Conservation (phyloP, 129 eudicot species). For the Heracleum sosnowskyi region DNA sequence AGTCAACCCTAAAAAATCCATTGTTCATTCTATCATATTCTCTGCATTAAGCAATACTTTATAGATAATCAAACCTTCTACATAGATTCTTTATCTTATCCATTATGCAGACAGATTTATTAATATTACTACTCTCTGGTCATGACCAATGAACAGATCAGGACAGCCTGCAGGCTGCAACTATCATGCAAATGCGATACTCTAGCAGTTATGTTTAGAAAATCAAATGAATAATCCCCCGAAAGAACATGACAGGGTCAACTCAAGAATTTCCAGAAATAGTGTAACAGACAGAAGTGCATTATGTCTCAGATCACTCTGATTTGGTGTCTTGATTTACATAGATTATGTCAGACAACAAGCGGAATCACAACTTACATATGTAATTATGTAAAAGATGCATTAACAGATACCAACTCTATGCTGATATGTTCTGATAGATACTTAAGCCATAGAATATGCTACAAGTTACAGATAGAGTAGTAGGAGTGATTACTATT, state of each 20-base stretch:
- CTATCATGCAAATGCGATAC: background rate
- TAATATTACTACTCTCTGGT: background rate
- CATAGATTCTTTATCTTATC: background rate
- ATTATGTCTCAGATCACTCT: background rate
- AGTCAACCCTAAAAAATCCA: constrained; percentile 5
- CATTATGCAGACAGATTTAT: background rate
- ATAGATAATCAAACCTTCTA: background rate
- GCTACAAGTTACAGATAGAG: background rate
- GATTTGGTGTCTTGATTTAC: background rate
- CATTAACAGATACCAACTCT: background rate
- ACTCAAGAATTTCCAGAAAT: background rate
- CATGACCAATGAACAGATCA: constrained; percentile 5
- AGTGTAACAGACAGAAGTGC: background rate
- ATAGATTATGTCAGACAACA: background rate
- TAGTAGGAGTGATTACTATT: background rate
- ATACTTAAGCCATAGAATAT: background rate
- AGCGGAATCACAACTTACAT: background rate
- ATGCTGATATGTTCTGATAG: background rate
- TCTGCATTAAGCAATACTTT: background rate
- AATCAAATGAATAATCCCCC: background rate
- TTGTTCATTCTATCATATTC: background rate
- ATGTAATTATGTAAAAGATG: background rate
- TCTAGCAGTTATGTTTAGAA: background rate
- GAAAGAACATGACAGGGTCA: constrained; percentile 2
- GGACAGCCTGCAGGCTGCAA: background rate